Percentiles rank a stretch among this genome's conserved stretches.
These are phyloP conservation scores for Coemansia sp. DNA, from an alignment of 192 early-diverging fungal species.

Conservation along the genomic window DNA sequence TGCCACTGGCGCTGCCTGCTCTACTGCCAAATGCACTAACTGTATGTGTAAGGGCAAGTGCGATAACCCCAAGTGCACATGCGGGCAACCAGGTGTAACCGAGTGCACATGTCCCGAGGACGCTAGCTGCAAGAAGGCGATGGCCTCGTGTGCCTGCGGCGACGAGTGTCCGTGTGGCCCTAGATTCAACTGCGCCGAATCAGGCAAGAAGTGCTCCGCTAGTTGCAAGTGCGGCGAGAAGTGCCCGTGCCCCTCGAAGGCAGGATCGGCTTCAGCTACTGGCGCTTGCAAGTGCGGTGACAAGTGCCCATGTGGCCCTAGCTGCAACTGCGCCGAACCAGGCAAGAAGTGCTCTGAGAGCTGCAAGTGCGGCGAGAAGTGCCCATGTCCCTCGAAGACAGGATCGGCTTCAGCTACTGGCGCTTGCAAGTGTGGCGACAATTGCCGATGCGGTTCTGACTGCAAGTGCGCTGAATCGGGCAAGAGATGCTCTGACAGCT, in stretches of 20 bases:
- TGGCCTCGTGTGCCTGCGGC: conserved; percentile 17
- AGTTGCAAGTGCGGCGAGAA: conserved; percentile 20
- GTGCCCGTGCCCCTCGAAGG: conserved; percentile 3
- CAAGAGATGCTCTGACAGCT: conserved; percentile 14
- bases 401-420: conserved; percentile 1
- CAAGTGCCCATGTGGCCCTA: conserved; percentile 4
- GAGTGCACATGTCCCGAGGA: conserved; percentile 26
- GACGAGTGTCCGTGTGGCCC: conserved; percentile 8
- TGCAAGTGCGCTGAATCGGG: conserved; percentile 23
- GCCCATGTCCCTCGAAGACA: neutral
- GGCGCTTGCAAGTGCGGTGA: neutral
- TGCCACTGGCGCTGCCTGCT: neutral
- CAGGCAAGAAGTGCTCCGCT: conserved; percentile 21
- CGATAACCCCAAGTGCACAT: conserved; percentile 23
- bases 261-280: neutral
- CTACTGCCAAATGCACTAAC: conserved; percentile 11
- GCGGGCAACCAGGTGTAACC: conserved; percentile 25
- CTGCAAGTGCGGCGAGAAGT: conserved; percentile 17
- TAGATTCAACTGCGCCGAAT: conserved; percentile 7
- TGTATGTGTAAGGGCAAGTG: conserved; percentile 35
- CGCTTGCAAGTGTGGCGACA: neutral
- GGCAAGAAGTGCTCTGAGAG: conserved; percentile 15
- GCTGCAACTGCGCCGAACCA: conserved; percentile 20
- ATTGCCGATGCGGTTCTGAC: conserved; percentile 2
- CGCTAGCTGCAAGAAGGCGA: conserved; percentile 28